Conservation (phyloP, 2,329 filamentous ascomycete species). For the Stylonectria norvegica region DNA sequence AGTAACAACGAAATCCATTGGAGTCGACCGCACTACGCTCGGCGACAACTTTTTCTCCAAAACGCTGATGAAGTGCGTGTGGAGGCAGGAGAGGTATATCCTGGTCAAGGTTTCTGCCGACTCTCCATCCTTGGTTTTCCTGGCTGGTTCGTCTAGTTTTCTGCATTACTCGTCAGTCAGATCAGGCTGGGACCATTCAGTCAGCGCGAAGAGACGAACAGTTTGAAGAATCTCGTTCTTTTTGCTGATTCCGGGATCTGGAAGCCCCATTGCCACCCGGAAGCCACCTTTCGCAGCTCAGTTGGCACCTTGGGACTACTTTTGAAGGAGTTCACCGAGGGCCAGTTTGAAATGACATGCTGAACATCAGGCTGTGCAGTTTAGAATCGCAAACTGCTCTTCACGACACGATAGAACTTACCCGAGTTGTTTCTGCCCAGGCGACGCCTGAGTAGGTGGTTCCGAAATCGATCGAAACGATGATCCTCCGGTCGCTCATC, state of each 20-base stretch:
- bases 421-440: conserved; percentile 44
- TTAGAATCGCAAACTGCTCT: conserved; percentile 22
- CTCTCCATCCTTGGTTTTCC: conserved; percentile 31
- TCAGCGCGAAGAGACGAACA: conserved; percentile 35
- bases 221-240: conserved; percentile 45
- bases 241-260: conserved; percentile 42
- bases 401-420: conserved; percentile 20
- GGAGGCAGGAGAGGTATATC: conserved; percentile 45
- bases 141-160: conserved; percentile 35
- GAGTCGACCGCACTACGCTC: conserved; percentile 40
- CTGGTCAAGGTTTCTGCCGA: conserved; percentile 36
- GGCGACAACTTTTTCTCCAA: conserved; percentile 42
- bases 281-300: conserved; percentile 41
- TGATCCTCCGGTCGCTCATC: conserved; percentile 40
- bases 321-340: conserved; percentile 31
- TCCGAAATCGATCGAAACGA: conserved; percentile 55
- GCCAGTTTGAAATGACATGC: conserved; percentile 44
- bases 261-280: conserved; percentile 49
- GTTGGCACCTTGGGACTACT: conserved; percentile 48
- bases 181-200: conserved; percentile 11
- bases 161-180: conserved; percentile 19
- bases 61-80: conserved; percentile 45
- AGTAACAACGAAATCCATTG: conserved; percentile 53
- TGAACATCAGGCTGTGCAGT: conserved; percentile 36
- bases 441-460: conserved; percentile 56